Evolutionary conservation across 1,139 yeast species (phyloP).

Genomic region (Debaryomycetaceae sp.): DNA sequence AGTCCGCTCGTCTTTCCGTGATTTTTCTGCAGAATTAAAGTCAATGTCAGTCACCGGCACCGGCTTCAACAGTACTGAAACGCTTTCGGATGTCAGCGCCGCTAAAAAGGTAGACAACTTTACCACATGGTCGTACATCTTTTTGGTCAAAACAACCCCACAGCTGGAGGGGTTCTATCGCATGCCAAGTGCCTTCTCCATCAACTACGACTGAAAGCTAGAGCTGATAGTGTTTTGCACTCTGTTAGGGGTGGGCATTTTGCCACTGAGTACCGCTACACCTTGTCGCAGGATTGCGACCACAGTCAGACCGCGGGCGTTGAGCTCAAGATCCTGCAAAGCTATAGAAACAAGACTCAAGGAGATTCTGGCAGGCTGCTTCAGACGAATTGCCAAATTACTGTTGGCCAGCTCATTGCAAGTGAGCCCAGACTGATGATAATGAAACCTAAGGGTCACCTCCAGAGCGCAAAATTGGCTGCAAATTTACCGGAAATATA

Average conservation of each 20-base stretch:
- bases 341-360: no score
- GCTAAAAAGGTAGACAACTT: slow-evolving; percentile 21
- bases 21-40: slow-evolving; percentile 20
- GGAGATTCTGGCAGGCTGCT: slow-evolving; percentile 6
- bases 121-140: slow-evolving; percentile 24
- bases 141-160: slow-evolving; percentile 19
- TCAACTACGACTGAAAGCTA: slow-evolving; percentile 19
- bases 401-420: slow-evolving; percentile 7
- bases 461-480: no score
- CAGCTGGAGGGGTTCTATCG: slow-evolving; percentile 20
- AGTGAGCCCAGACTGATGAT: slow-evolving; percentile 1
- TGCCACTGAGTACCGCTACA: slow-evolving; percentile 16
- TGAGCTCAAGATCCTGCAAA: no score
- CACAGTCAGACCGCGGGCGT: no score
- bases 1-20: slow-evolving; percentile 18
- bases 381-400: slow-evolving; percentile 7
- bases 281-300: slow-evolving; percentile 10
- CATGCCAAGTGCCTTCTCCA: slow-evolving; percentile 25
- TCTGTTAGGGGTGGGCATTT: slow-evolving; percentile 17
- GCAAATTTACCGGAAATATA: no score
- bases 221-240: slow-evolving; percentile 13
- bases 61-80: slow-evolving; percentile 8
- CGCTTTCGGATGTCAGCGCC: slow-evolving; percentile 12
- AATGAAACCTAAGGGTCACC: no score
- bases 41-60: slow-evolving; percentile 17